These are phyloP conservation scores for Boeremia lycopersici DNA, from an alignment of 2,329 filamentous ascomycete species.

Conservation along the genomic window DNA sequence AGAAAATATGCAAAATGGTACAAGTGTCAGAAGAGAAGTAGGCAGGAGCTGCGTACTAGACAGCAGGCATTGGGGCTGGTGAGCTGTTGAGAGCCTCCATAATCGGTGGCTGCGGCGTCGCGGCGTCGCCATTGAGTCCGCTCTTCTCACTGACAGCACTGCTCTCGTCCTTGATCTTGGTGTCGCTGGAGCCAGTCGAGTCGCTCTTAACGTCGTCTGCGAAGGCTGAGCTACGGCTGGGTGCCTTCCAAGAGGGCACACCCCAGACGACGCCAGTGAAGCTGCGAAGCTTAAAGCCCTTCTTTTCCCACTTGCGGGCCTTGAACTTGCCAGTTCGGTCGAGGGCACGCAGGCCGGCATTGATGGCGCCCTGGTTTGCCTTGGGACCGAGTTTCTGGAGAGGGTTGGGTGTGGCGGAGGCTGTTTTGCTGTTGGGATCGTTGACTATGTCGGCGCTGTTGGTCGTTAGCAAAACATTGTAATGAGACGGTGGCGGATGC, in stretches of 20 bases:
- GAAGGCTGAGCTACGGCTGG: conserved; percentile 61
- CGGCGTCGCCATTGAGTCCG: conserved; percentile 55
- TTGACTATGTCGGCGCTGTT: conserved; percentile 58
- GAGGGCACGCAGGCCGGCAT: conserved; percentile 90
- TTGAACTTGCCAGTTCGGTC: conserved; percentile 85
- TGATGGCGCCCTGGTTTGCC: conserved; percentile 96
- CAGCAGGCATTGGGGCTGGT: conserved; percentile 52
- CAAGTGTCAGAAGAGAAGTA: conserved; percentile 7
- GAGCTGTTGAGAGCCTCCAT: conserved; percentile 56
- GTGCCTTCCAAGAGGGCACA: conserved; percentile 81
- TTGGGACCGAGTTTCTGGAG: conserved; percentile 91
- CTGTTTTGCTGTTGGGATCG: conserved; percentile 45
- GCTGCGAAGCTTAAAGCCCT: conserved; percentile 83
- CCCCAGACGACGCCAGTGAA: conserved; percentile 89
- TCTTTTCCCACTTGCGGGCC: conserved; percentile 88
- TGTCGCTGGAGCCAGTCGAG: conserved; percentile 61
- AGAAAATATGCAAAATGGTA: conserved; percentile 19
- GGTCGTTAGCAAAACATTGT: conserved; percentile 25
- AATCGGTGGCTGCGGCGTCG: conserved; percentile 53
- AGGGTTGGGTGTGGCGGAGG: conserved; percentile 51
- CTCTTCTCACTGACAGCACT: conserved; percentile 67
- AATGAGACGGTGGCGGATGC: not conserved
- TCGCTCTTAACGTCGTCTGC: conserved; percentile 67
- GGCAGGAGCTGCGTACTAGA: conserved; percentile 18
- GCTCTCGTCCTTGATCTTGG: conserved; percentile 63